Evolutionary conservation across 192 early-diverging fungal species (phyloP), one percentile per base, ranked within the genome.

Genomic region (Ambispora gerdemannii): DNA sequence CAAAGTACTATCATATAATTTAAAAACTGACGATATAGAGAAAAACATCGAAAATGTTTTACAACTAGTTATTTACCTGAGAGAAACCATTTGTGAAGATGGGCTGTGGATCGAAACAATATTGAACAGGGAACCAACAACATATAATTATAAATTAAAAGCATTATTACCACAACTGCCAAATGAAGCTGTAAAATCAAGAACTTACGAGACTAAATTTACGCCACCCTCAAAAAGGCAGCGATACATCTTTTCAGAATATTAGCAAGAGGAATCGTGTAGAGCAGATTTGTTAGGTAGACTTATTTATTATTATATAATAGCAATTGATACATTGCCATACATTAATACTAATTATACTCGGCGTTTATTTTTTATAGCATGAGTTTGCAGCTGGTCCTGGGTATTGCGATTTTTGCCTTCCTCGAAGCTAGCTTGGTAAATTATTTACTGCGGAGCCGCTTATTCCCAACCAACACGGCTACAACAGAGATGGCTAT

Each of bases 11-110:
- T 69, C 67, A 69, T 69, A 58, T 53, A 58, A 69, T 69, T 58
- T 69, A 53, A 53, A 51, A 58, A 69, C 28, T 50, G 36, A 69
- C 28, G 52, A 69, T 69, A 58, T 43, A 36, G 67, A 69, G 67
- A 50, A 15, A 50, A 50, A 69, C 56, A 58, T 69, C 30, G 50
- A 69, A 56, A 69, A 58, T 53, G 50, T 56, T 38, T 58, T 69
- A 58, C 8, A 56, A 69, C 30, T 69, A 69, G 67, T 69, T 35
- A n/a, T 43, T 58, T 69, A 69, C 30, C 51, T 69, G 67, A 53
- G 50, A 58, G 66, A 67, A 67, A 67, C 66, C 20, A 34, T 67
- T 55, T 67, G 66, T 50, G 66, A 67, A 55, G 66, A 67, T 50
- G 47, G 66, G 30, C 53, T 67, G 66, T 67, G 47, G 20, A 67